A percentile compares a stretch with the other conserved stretches of the same genome.
Evolutionary conservation across 768 basidiomycete genomes (phyloP).

Genomic region (Mycena galopus): DNA sequence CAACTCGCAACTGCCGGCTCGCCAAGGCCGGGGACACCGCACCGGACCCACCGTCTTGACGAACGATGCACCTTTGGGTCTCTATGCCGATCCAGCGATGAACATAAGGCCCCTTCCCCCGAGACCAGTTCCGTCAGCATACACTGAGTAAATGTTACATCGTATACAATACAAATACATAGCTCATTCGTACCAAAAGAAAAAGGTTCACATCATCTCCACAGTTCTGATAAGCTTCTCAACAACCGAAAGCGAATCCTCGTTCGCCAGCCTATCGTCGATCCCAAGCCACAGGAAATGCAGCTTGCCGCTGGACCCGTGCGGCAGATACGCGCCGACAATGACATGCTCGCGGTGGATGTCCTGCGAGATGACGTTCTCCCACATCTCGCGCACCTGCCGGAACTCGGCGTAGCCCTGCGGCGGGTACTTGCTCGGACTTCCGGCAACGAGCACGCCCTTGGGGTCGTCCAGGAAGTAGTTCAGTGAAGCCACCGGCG

Average conservation of each 20-base stretch:
- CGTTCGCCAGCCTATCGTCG: conserved; percentile 2
- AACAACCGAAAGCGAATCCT: conserved; percentile 10
- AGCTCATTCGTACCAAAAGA: too few relatives aligned
- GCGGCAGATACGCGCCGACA: conserved; percentile 27
- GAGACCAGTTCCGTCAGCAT: too few relatives aligned
- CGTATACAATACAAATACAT: too few relatives aligned
- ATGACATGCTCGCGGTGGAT: conserved; percentile 31
- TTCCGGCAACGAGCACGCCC: conserved; percentile 24
- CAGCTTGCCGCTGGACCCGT: conserved; percentile 19
- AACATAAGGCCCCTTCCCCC: too few relatives aligned
- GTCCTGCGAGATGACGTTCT: conserved; percentile 28
- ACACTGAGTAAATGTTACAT: too few relatives aligned
- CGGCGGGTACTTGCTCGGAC: conserved; percentile 27
- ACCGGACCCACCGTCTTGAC: too few relatives aligned
- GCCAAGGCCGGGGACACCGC: too few relatives aligned
- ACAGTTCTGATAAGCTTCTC: conserved; percentile 31
- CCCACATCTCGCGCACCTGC: conserved; percentile 31
- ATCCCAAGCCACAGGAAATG: conserved; percentile 33
- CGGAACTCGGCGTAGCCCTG: conserved; percentile 26
- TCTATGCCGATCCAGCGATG: too few relatives aligned
- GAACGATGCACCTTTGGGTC: too few relatives aligned
- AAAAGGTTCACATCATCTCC: conserved; percentile 7
- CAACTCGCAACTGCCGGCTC: too few relatives aligned
- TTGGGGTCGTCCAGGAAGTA: conserved; percentile 29
- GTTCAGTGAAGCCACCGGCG: conserved; percentile 27